Base-by-base conservation (phyloP, 768 basidiomycete genomes). In the Calocybe gangraenosa region DNA sequence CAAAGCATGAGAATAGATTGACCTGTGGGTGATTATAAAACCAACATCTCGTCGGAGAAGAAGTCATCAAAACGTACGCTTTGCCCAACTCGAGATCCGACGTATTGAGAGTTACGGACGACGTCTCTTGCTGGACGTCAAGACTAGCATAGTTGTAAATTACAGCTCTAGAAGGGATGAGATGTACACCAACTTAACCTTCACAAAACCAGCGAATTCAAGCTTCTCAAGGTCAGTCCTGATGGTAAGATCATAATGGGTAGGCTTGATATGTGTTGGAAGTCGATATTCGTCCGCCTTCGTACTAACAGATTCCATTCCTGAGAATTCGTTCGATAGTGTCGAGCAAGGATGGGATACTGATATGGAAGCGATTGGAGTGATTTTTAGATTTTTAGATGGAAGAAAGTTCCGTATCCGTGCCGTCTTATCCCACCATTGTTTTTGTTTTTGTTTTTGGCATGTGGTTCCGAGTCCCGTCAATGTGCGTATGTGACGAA, bases 221-320 rank as follows among this genome's bases (percentile, higher is more conserved):
- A 81, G 73, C n/a, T 73, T 73, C 45, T 84, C 75, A 42, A 97
- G 78, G 66, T 97, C 90, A 2, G 91, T 93, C 57, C 78, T 80
- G 59, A 93, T 67, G 37, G 79, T 80, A 40, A 92, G 58, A 53
- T 88, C 84, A 63, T 93, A 94, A 60, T 92, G 88, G 6, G 64
- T 74, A 10, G 89, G 83, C 55, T 73, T 79, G 43, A 87, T 76
- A 51, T 81, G 66, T 1, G 72, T 71, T 15, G 87, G 86, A 42
- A 91, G 76, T 54, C 87, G 81, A 56, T 78, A 78, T 45, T 70
- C 60, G 54, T 70, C 62, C 10, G 61, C n/a, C 18, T 44, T 54
- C 8, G 55, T 44, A 17, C 48, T 50, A 11, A 11, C 5, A 41
- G 58, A 45, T 7, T 52, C 28, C 15, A 54, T 40, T 35, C 57